Evolutionary conservation across 2,329 filamentous ascomycete species (phyloP), one percentile per base, ranked within the genome.

Genomic region (Ophiostoma ulmi): DNA sequence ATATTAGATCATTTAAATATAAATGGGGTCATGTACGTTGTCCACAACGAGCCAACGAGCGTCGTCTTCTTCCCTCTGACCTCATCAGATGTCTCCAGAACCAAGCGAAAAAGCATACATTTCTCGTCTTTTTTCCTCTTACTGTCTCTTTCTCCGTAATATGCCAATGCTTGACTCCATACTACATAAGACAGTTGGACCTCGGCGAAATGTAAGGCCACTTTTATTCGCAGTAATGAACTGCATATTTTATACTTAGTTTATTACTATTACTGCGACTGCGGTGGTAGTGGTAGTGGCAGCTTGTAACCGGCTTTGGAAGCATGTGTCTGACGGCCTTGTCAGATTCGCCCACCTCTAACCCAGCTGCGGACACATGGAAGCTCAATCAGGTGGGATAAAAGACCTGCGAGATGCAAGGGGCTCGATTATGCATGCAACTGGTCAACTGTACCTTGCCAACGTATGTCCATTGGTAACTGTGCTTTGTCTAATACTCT

Each of bases 41-140:
- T n/a, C 26, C 13, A 13, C 26, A 31, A 3, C 58, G 58, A 35
- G 35, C 17, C 61, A 38, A 38, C 61, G 61, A 36, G 58, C 58
- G 22, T 63, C 58, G 13, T 20, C 58, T 10, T 64, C 31, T 64
- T 64, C 61, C 61, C 35, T 36, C 61, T 38, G 61, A 64, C 61
- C 61, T 64, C 61, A 64, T 36, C 61, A 36, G n/a, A 38, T 39
- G 31, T 38, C 61, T 64, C 61, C 31, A 63, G 26, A 63, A 63
- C 13, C 58, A 63, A 63, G 58, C 14, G 58, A 20, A 63, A 63
- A 35, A 20, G 13, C 58, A 17, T 64, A 3, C 3, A 2, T 64
- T n/a, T 64, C 20, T 35, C n/a, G 35, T 64, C 61, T 20, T 36
- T 38, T 38, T 64, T 64, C 61, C 17, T 36, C 61, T 64, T 64